These are phyloP conservation scores for Striga asiatica DNA, from an alignment of 257 asterid genomes.

Conservation along the genomic window DNA sequence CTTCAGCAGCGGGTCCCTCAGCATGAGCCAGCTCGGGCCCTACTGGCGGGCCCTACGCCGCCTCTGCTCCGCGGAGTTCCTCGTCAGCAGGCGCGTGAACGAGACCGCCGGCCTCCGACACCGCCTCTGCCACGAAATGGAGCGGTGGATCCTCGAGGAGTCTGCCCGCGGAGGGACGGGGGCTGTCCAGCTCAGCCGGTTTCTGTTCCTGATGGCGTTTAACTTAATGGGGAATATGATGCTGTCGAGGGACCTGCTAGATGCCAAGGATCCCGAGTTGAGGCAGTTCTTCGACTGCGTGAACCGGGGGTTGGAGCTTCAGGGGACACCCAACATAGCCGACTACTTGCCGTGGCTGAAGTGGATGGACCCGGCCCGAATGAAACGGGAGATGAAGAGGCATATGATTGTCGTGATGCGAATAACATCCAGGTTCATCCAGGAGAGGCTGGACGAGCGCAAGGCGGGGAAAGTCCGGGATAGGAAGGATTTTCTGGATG, in stretches of 20 bases:
- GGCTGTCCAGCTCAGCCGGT: slow-evolving; percentile 34
- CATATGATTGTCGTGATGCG: slow-evolving; percentile 23
- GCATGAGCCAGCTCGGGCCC: slow-evolving; percentile 40
- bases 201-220: slow-evolving; percentile 32
- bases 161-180: slow-evolving; percentile 19
- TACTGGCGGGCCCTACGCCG: slow-evolving; percentile 49
- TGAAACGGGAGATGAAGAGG: slow-evolving; percentile 24
- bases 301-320: slow-evolving; percentile 31
- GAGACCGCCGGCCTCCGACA: slow-evolving; percentile 32
- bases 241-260: slow-evolving; percentile 38
- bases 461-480: slow-evolving; percentile 23
- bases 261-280: slow-evolving; percentile 28
- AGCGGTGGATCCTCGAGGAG: slow-evolving; percentile 41
- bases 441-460: slow-evolving; percentile 30
- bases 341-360: slow-evolving; percentile 39
- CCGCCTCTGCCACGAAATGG: slow-evolving; percentile 31
- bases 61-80: slow-evolving; percentile 41
- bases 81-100: slow-evolving; percentile 35
- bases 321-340: slow-evolving; percentile 43
- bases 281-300: slow-evolving; percentile 36
- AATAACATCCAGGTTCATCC: slow-evolving; percentile 29
- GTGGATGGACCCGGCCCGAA: slow-evolving; percentile 37
- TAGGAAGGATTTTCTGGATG: slow-evolving; percentile 50
- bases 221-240: slow-evolving; percentile 41
- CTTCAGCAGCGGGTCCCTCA: slow-evolving; percentile 34